A percentile compares a stretch with the other conserved stretches of the same genome.
These are phyloP conservation scores for Candida dubliniensis DNA, from an alignment of 1,139 yeast genomes.

Conservation along the genomic window DNA sequence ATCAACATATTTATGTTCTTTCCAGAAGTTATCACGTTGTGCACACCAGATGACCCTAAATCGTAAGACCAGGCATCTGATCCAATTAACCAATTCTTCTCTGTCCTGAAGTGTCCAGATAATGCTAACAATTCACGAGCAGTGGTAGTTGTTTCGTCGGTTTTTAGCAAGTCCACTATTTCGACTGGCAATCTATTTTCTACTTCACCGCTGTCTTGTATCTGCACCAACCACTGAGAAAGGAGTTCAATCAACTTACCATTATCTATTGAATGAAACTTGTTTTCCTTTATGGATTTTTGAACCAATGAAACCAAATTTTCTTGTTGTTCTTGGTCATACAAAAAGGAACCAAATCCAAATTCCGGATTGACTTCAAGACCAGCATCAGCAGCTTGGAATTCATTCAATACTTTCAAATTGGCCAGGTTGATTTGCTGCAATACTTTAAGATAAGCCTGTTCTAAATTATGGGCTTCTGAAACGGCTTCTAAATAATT, in stretches of 20 bases:
- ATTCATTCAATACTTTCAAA: constrained; percentile 60
- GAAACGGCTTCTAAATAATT: constrained; percentile 35
- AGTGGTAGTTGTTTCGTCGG: constrained; percentile 35
- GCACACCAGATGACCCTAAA: constrained; percentile 89
- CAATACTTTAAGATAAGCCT: constrained; percentile 75
- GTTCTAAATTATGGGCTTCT: constrained; percentile 59
- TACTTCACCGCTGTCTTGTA: constrained; percentile 31
- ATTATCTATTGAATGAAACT: constrained; percentile 47
- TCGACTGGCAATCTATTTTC: constrained; percentile 29
- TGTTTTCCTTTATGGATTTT: constrained; percentile 48
- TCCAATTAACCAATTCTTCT: constrained; percentile 82
- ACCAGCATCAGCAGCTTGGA: constrained; percentile 38
- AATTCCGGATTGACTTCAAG: constrained; percentile 69
- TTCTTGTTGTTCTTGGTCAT: constrained; percentile 51
- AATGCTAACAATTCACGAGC: constrained; percentile 48
- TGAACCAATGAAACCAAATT: constrained; percentile 51
- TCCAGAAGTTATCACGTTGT: constrained; percentile 74
- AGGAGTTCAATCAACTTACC: constrained; percentile 55
- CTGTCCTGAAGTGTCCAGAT: constrained; percentile 44
- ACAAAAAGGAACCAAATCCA: constrained; percentile 79
- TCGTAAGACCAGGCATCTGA: constrained; percentile 97
- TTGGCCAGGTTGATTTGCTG: constrained; percentile 54
- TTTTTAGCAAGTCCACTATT: constrained; percentile 44
- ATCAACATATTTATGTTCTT: constrained; percentile 81
- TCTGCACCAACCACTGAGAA: constrained; percentile 65